Base-by-base conservation (phyloP, 768 basidiomycete genomes). In the Sarcomyxa edulis region DNA sequence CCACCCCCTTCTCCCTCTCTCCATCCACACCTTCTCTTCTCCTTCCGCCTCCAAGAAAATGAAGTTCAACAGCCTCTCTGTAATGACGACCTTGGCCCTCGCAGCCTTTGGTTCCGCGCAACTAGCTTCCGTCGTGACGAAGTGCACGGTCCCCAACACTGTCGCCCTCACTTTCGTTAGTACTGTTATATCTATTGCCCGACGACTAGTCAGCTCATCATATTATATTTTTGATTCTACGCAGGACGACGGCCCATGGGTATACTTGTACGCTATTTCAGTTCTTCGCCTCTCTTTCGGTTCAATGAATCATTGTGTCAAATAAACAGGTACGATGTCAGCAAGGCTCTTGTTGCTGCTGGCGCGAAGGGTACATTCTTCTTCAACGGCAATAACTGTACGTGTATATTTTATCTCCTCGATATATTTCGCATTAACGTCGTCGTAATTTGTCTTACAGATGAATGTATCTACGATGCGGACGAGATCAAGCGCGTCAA, bases 341-440 rank as follows among this genome's bases (percentile, higher is more conserved):
- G 42, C 32, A 33, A 52, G 7, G 39, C 48, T n/a, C 31, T 51
- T 23, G 42, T 44, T 34, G 46, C 45, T 30, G 34, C 42, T 16
- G 46, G 49, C 15, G 58, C 51, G 5, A 61, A 53, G 27, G 63
- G 51, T 1, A 63, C 63, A 2, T 65, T 65, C 49, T 65, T 63
- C 48, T 48, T 60, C 32, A 57, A 40, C 21, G 18, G 16, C 6
- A 32, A 42, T 26, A 36, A 43, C 32, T 30, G 44, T 45, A 28
- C 31, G 43, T 38, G 2, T 11, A 23, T 10, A 12, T 12, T n/a
- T 32, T 7, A 35, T 32, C 14, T 16, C 5, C 7, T 21, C 9
- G 9, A 29, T 29, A 5, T 18, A 18, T 30, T n/a, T n/a, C n/a
- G n/a, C n/a, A n/a, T n/a, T n/a, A n/a, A 38, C 27, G 18, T 12